Percentiles rank a stretch among this genome's conserved stretches.
Conservation (phyloP, 129 eudicot species). For the Heracleum sosnowskyi region DNA sequence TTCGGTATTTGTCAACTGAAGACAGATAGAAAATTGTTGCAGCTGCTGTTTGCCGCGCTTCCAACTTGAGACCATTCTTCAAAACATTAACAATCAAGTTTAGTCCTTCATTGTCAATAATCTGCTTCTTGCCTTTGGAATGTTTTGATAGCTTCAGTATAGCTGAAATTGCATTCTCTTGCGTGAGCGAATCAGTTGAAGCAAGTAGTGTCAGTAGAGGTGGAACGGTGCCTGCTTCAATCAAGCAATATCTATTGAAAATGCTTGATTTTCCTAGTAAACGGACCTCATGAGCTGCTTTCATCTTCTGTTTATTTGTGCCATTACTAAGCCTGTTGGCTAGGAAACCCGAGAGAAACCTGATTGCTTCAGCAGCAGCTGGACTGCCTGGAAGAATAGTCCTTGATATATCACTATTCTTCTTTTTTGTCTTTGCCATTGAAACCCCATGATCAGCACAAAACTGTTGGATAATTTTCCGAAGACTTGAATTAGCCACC, state of each 20-base stretch:
- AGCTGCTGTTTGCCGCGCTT: slow-evolving; percentile 64
- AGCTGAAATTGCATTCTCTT: slow-evolving; percentile 69
- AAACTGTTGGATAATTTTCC: slow-evolving; percentile 59
- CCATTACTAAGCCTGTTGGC: slow-evolving; percentile 36
- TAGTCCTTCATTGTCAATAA: slow-evolving; percentile 46
- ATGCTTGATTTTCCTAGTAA: slow-evolving; percentile 64
- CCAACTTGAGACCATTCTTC: slow-evolving; percentile 42
- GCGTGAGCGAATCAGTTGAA: slow-evolving; percentile 42
- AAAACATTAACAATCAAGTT: slow-evolving; percentile 33
- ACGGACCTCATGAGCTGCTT: slow-evolving; percentile 61
- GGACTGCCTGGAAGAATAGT: slow-evolving; percentile 51
- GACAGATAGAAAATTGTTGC: slow-evolving; percentile 70
- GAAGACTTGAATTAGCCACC: slow-evolving; percentile 58
- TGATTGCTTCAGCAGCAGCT: slow-evolving; percentile 49
- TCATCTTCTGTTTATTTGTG: slow-evolving; percentile 30
- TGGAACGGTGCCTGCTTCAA: slow-evolving; percentile 49
- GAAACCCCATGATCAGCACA: slow-evolving; percentile 68
- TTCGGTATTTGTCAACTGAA: slow-evolving; percentile 40
- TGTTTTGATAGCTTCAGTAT: slow-evolving; percentile 72
- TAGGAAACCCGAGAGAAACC: slow-evolving; percentile 37
- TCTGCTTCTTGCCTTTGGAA: slow-evolving; percentile 44
- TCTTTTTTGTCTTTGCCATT: slow-evolving; percentile 42
- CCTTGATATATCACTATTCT: slow-evolving; percentile 46
- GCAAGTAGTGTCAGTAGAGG: slow-evolving; percentile 43
- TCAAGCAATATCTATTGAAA: slow-evolving; percentile 45